Percentiles rank a stretch among this genome's conserved stretches.
Evolutionary conservation across 495 filamentous ascomycete species (phyloP).

Genomic region (Neurospora sp.): DNA sequence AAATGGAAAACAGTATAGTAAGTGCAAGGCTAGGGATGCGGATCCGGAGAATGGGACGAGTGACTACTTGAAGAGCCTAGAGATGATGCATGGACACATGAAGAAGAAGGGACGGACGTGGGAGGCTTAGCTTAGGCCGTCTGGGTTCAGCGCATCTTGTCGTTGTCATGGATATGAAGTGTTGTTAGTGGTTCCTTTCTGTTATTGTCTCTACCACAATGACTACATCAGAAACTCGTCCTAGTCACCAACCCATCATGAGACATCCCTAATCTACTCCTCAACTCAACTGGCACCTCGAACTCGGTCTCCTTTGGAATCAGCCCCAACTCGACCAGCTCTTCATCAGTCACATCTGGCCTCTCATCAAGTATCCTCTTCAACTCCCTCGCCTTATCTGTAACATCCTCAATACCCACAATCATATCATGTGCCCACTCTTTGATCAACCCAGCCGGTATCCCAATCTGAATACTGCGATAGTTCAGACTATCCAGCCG

Average conservation of each 20-base stretch:
- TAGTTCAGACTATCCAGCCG: constrained; percentile 31
- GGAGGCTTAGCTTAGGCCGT: background rate
- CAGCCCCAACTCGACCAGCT: constrained; percentile 28
- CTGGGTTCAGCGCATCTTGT: background rate
- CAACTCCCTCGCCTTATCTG: constrained; percentile 37
- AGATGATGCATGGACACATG: constrained; percentile 21
- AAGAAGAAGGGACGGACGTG: background rate
- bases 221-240: background rate
- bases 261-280: constrained; percentile 10
- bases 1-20: constrained; percentile 21
- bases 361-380: constrained; percentile 35
- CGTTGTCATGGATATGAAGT: too few relatives aligned
- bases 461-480: constrained; percentile 52
- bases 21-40: constrained; percentile 24
- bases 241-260: background rate
- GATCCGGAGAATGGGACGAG: constrained; percentile 24
- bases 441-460: constrained; percentile 30
- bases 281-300: constrained; percentile 23
- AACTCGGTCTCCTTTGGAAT: constrained; percentile 40
- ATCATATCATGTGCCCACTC: constrained; percentile 43
- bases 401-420: constrained; percentile 48
- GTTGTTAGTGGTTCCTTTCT: too few relatives aligned
- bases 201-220: background rate
- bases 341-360: constrained; percentile 19
- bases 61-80: constrained; percentile 25